These are phyloP conservation scores for Leptographium radiaticola DNA, from an alignment of 2,329 filamentous ascomycete species.

Conservation along the genomic window DNA sequence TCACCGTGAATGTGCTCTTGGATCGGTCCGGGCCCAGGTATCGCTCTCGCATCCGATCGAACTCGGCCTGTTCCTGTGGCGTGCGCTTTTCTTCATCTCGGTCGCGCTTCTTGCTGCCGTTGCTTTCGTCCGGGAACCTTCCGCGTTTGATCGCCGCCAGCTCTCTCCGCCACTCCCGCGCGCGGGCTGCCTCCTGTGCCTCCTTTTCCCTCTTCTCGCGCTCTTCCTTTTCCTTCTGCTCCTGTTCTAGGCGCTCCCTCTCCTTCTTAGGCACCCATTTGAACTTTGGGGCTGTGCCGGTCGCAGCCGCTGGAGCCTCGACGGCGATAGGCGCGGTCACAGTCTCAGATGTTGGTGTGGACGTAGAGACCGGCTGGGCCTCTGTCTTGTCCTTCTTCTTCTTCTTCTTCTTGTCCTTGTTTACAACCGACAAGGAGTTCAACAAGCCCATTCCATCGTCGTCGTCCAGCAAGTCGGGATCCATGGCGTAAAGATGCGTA, in stretches of 20 bases:
- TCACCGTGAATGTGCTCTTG: slow-evolving; percentile 72
- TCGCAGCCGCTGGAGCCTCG: neutral
- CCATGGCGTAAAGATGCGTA: neutral
- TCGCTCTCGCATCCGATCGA: slow-evolving; percentile 59
- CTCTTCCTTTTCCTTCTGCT: slow-evolving; percentile 53
- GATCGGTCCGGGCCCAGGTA: slow-evolving; percentile 91
- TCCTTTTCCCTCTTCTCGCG: slow-evolving; percentile 17
- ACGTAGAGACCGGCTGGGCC: neutral
- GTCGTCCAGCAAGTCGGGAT: neutral
- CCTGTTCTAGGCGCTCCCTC: slow-evolving; percentile 65
- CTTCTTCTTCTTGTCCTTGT: neutral
- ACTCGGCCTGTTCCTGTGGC: slow-evolving; percentile 51
- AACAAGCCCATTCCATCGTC: neutral
- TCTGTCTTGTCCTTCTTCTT: neutral
- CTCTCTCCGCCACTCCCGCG: slow-evolving; percentile 12
- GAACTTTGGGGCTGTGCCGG: slow-evolving; percentile 28
- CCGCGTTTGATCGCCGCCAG: slow-evolving; percentile 11
- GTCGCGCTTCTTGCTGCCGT: slow-evolving; percentile 9
- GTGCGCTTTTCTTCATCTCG: slow-evolving; percentile 17
- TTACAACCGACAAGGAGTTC: neutral
- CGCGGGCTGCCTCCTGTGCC: slow-evolving; percentile 13
- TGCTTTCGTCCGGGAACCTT: slow-evolving; percentile 11
- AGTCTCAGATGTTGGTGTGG: neutral
- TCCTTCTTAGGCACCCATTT: slow-evolving; percentile 59
- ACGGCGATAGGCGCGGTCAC: neutral